phyloP scores from a whole-genome alignment of 768 basidiomycete species.

The Psilocybe cyanescens region DNA sequence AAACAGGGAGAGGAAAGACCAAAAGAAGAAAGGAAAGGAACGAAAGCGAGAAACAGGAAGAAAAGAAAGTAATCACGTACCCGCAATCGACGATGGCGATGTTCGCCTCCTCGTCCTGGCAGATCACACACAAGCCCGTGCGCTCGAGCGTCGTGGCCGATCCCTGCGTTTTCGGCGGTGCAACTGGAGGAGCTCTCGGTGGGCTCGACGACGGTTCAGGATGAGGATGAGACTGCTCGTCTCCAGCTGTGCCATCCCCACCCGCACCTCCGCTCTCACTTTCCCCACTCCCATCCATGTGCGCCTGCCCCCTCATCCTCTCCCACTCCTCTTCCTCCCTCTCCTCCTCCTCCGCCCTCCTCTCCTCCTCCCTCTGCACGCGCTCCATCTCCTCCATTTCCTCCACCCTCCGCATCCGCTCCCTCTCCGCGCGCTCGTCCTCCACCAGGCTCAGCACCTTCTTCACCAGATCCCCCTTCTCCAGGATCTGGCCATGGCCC shows the following conservation, averaged over 20 bases:
- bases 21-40: no score
- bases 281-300: not conserved
- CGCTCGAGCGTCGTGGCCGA: slow-evolving; percentile 55
- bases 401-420: slow-evolving; percentile 47
- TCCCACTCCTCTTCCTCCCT: slow-evolving; percentile 40
- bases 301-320: slow-evolving; percentile 15
- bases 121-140: slow-evolving; percentile 86
- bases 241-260: slow-evolving; percentile 16
- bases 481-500: slow-evolving; percentile 71
- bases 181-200: slow-evolving; percentile 28
- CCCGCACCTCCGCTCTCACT: not conserved
- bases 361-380: slow-evolving; percentile 42
- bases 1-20: no score
- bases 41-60: not conserved
- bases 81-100: slow-evolving; percentile 96
- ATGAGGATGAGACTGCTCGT: slow-evolving; percentile 11
- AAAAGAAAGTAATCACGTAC: slow-evolving; percentile 44
- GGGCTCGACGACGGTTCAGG: slow-evolving; percentile 9
- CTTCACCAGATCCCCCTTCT: slow-evolving; percentile 83
- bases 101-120: slow-evolving; percentile 93
- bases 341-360: slow-evolving; percentile 41
- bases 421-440: slow-evolving; percentile 61
- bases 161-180: slow-evolving; percentile 41
- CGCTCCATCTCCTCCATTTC: slow-evolving; percentile 48
- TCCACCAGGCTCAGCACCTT: slow-evolving; percentile 69